A percentile compares a stretch with the other conserved stretches of the same genome.
Conservation (phyloP, 106 monocot species). For the Chionographis japonica region DNA sequence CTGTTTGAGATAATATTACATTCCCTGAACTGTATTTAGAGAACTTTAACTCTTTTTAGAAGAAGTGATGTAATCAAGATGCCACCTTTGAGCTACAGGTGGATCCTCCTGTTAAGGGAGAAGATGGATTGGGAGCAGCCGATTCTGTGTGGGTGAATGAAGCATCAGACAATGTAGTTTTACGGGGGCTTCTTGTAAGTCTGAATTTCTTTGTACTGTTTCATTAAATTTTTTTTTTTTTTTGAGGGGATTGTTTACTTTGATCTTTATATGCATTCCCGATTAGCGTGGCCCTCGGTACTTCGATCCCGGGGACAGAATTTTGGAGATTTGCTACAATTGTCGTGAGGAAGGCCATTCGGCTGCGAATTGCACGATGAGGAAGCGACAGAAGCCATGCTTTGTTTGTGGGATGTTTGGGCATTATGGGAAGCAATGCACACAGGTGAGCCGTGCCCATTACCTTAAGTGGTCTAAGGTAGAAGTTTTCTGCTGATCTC, state of each 20-base stretch:
- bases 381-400: slow-evolving; percentile 75
- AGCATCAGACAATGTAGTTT: slow-evolving; percentile 53
- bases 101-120: slow-evolving; percentile 5
- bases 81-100: not conserved
- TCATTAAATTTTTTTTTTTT: not conserved
- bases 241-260: not conserved
- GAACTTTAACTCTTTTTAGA: no score
- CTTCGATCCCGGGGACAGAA: slow-evolving; percentile 58
- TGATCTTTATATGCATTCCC: not conserved
- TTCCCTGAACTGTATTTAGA: no score
- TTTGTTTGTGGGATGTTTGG: slow-evolving; percentile 89
- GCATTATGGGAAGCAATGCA: slow-evolving; percentile 60
- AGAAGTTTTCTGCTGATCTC: no score
- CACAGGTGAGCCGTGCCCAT: slow-evolving; percentile 31
- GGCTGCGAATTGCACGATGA: slow-evolving; percentile 47
- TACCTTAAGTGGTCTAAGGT: no score
- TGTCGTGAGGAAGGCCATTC: slow-evolving; percentile 88
- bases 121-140: slow-evolving; percentile 14
- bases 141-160: slow-evolving; percentile 32
- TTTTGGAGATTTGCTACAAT: slow-evolving; percentile 63
- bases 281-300: slow-evolving; percentile 82
- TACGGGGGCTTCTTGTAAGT: slow-evolving; percentile 92
- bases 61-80: no score
- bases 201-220: not conserved
- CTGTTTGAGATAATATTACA: no score